A percentile compares a stretch with the other conserved stretches of the same genome.
Evolutionary conservation across 2,329 filamentous ascomycete species (phyloP).

Genomic region (Paecilomyces sp.): DNA sequence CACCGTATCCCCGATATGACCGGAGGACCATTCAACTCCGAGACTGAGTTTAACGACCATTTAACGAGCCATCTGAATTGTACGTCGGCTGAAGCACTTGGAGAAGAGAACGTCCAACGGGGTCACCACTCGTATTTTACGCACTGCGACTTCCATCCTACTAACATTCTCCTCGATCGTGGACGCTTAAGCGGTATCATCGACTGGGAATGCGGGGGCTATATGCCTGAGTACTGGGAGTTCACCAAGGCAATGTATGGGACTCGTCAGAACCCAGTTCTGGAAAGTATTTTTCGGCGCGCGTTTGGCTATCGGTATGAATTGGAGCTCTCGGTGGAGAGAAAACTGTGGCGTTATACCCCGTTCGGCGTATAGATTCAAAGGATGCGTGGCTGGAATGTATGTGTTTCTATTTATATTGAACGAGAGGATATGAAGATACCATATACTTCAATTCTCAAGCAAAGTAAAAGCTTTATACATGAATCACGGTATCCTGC

Average conservation of each 20-base stretch:
- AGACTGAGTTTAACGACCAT: conserved; percentile 4
- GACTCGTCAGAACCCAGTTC: not conserved
- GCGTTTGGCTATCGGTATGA: conserved; percentile 8
- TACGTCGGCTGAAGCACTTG: not conserved
- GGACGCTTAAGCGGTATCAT: conserved; percentile 12
- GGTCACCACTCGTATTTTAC: conserved; percentile 9
- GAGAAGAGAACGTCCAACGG: not conserved
- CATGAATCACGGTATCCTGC: not conserved
- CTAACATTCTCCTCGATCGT: conserved; percentile 6
- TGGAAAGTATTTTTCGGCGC: conserved; percentile 4
- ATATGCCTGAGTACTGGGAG: conserved; percentile 12
- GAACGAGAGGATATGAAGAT: not conserved
- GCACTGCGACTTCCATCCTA: conserved; percentile 8
- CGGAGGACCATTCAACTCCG: conserved; percentile 4
- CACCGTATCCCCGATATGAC: conserved; percentile 2
- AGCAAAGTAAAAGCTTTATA: not conserved
- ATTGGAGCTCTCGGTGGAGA: conserved; percentile 8
- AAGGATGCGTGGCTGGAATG: not conserved
- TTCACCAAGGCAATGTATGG: conserved; percentile 15
- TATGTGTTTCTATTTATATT: too few relatives aligned
- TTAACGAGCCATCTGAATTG: conserved; percentile 2
- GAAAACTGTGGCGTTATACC: conserved; percentile 5
- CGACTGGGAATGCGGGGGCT: conserved; percentile 13
- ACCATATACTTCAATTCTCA: not conserved
- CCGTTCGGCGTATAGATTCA: conserved; percentile 3